These are phyloP conservation scores for Papiliotrema fonsecae DNA, from an alignment of 1,284 basidiomycete genomes.

Conservation along the genomic window DNA sequence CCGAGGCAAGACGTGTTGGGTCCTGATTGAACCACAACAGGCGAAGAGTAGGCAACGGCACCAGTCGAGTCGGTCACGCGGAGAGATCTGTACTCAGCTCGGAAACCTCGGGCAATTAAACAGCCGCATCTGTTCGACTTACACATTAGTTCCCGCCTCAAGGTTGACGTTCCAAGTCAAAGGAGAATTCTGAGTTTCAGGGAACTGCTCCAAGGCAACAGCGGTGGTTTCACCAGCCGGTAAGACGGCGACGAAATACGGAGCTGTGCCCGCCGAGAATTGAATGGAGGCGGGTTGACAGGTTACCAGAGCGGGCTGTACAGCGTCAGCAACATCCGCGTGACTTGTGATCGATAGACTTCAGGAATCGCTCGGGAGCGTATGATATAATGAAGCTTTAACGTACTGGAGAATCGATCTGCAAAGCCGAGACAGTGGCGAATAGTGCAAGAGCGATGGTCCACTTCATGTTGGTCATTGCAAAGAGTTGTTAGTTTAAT, in stretches of 20 bases:
- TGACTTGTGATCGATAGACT: not conserved
- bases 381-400: too few species aligned
- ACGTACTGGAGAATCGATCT: slow-evolving; percentile 59
- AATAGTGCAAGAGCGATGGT: not conserved
- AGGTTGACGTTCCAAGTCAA: slow-evolving; percentile 64
- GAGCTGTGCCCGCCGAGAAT: slow-evolving; percentile 57
- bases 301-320: slow-evolving; percentile 34
- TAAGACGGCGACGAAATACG: slow-evolving; percentile 63
- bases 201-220: slow-evolving; percentile 58
- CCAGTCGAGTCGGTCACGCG: slow-evolving; percentile 56
- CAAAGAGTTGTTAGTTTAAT: not conserved
- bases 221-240: slow-evolving; percentile 63
- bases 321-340: not conserved
- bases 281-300: slow-evolving; percentile 48
- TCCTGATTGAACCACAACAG: slow-evolving; percentile 54
- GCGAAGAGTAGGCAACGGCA: slow-evolving; percentile 55
- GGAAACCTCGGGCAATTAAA: too few species aligned
- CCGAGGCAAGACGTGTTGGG: slow-evolving; percentile 40
- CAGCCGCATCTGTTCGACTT: too few species aligned
- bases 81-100: too few species aligned
- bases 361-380: too few species aligned
- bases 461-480: not conserved
- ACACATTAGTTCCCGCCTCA: slow-evolving; percentile 56
- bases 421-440: slow-evolving; percentile 53
- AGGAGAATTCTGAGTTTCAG: slow-evolving; percentile 50